phyloP scores from a whole-genome alignment of 495 filamentous ascomycete genomes.

The Thermothielavioides terrestris region DNA sequence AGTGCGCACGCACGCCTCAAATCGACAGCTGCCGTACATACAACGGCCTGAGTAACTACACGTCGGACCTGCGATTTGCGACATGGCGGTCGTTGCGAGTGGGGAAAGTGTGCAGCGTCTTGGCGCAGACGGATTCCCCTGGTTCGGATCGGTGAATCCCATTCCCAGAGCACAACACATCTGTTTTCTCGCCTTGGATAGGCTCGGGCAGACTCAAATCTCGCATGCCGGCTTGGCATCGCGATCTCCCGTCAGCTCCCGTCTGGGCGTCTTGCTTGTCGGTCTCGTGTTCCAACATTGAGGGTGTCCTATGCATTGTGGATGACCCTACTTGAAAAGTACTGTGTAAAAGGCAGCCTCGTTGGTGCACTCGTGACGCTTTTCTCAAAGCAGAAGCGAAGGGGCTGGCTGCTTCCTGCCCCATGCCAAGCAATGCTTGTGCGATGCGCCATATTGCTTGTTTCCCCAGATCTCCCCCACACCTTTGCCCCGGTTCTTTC shows the following conservation, averaged over 20 bases:
- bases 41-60: too few species aligned
- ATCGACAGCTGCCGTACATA: too few species aligned
- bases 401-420: not conserved
- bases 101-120: not conserved
- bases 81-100: not conserved
- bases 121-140: not conserved
- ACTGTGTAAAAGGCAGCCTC: not conserved
- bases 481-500: not conserved
- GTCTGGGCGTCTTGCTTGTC: constrained; percentile 21
- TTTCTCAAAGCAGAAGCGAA: not conserved
- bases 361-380: not conserved
- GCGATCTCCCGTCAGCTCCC: constrained; percentile 29
- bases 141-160: not conserved
- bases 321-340: constrained; percentile 6
- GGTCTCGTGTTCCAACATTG: too few species aligned
- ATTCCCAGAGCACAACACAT: not conserved
- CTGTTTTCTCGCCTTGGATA: not conserved
- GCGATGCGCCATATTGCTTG: constrained; percentile 5
- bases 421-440: constrained; percentile 9
- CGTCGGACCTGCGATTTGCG: too few species aligned
- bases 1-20: too few species aligned
- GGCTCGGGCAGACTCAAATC: constrained; percentile 2
- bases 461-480: constrained; percentile 1
- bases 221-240: constrained; percentile 15
- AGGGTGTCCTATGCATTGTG: too few species aligned